phyloP scores from a whole-genome alignment of 2,329 filamentous ascomycete genomes.

The Aphanocladium album region DNA sequence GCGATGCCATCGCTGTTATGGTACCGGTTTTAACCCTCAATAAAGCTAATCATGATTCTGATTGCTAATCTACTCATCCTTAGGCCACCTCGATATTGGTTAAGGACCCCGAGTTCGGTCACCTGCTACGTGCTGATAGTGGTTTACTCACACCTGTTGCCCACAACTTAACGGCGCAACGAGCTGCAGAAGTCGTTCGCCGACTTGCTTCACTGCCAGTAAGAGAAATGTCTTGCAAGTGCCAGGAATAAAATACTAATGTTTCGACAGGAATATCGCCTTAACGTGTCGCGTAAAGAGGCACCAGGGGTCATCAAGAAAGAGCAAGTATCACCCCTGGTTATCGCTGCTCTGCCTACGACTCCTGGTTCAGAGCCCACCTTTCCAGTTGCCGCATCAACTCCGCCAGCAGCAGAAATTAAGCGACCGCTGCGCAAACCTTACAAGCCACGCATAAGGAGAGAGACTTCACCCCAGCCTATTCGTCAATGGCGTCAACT shows the following conservation, averaged over 20 bases:
- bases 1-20: slow-evolving; percentile 25
- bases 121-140: neutral
- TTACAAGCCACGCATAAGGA: slow-evolving; percentile 1
- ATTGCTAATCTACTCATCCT: slow-evolving; percentile 11
- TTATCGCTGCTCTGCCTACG: neutral
- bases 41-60: too few species aligned
- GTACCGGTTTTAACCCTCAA: slow-evolving; percentile 21
- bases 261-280: neutral
- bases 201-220: neutral
- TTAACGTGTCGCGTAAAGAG: neutral
- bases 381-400: neutral
- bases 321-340: neutral
- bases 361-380: neutral
- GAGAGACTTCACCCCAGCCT: neutral
- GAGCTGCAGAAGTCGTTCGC: neutral
- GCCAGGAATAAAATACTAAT: neutral
- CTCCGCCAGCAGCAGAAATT: neutral
- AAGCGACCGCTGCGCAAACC: neutral
- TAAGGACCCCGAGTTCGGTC: neutral
- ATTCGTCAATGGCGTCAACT: neutral
- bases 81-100: slow-evolving; percentile 14
- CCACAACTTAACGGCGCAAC: neutral
- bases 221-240: neutral
- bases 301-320: neutral
- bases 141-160: neutral